Base-by-base conservation (phyloP, 1,284 basidiomycete species). In the Polyporus tsugae region DNA sequence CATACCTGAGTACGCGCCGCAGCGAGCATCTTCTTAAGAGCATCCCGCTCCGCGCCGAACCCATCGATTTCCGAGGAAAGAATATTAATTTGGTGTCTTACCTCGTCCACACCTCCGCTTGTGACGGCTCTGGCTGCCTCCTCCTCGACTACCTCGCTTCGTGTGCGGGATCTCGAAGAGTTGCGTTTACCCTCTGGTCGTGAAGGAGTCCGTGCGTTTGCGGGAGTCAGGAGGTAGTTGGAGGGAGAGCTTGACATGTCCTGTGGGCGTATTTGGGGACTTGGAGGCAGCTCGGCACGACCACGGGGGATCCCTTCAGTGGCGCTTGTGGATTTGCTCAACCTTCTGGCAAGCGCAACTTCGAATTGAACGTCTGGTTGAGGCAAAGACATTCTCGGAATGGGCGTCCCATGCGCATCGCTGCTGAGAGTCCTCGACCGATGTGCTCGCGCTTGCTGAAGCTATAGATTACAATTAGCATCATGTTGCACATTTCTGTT, bases 21-120 rank as follows among this genome's bases (percentile, higher is more conserved):
- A 6, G 72, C 74, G 0, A 78, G 70, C 15, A 77, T 67, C 55
- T 75, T 72, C 22, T 76, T 71, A 6, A 83, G 69, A 0, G 73
- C 74, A 6, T 75, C 76, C 33, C 82, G 79, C 64, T 86, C 83
- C 4, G 75, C 73, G 49, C 75, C 74, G 64, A 85, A 80, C 4
- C 75, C 79, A 19, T 82, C 78, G 49, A 82, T 77, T 41, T 80
- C 77, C 6, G 74, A 62, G 0, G 77, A 75, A 53, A 86, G 76
- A 0, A 71, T 65, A n/a, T 71, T 72, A 55, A 86, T 77, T 49
- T 83, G 80, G 9, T 76, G 75, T 60, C 80, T 78, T 4, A 85
- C 75, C 25, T 74, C 70, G 22, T 66, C 64, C 9, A 72, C 7
- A n/a, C 58, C 63, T 9, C 33, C 52, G 36, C 25, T 25, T 17